phyloP scores from a whole-genome alignment of 495 filamentous ascomycete genomes.

The Penicillium steckii region DNA sequence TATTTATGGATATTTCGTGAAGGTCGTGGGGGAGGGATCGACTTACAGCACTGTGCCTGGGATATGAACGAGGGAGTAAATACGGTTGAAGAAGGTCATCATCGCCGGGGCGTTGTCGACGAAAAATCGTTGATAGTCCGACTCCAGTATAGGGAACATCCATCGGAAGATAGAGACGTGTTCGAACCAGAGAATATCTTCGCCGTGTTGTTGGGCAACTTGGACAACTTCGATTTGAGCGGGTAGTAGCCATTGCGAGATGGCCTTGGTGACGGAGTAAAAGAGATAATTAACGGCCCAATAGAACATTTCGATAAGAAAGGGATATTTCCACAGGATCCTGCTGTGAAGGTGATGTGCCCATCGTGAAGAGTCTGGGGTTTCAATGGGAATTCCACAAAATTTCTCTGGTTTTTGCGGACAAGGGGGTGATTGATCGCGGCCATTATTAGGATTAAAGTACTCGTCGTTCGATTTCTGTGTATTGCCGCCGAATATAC shows the following conservation, averaged over 20 bases:
- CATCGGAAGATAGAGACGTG: conserved; percentile 52
- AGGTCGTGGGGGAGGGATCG: not conserved
- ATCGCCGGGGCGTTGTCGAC: conserved; percentile 52
- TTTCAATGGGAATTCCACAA: conserved; percentile 45
- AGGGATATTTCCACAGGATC: conserved; percentile 50
- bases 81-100: conserved; percentile 59
- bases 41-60: conserved; percentile 64
- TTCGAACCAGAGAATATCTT: conserved; percentile 62
- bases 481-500: conserved; percentile 34
- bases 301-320: conserved; percentile 65
- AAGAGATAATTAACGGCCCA: conserved; percentile 69
- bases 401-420: conserved; percentile 32
- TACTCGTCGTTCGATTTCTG: conserved; percentile 22
- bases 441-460: conserved; percentile 35
- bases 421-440: conserved; percentile 21
- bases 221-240: conserved; percentile 59
- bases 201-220: conserved; percentile 62
- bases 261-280: conserved; percentile 58
- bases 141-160: conserved; percentile 55
- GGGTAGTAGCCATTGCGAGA: conserved; percentile 44
- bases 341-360: conserved; percentile 54
- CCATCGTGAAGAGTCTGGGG: conserved; percentile 60
- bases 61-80: conserved; percentile 65
- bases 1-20: not conserved
- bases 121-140: conserved; percentile 59